Conservation (phyloP, 768 basidiomycete species). For the Lyophyllum shimeji region DNA sequence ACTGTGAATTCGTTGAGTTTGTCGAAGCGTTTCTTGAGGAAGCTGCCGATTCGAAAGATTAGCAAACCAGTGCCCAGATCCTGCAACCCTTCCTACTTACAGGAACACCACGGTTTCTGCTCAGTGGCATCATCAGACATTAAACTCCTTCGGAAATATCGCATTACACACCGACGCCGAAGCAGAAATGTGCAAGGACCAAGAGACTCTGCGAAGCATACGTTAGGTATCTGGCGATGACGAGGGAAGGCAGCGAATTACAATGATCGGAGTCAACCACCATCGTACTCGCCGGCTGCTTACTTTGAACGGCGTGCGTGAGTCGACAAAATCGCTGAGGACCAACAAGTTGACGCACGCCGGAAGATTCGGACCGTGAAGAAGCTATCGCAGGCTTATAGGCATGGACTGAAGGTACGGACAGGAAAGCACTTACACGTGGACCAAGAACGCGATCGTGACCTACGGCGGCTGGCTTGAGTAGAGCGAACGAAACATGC, state of each 20-base stretch:
- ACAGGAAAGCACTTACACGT: conserved; percentile 22
- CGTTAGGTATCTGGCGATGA: background rate
- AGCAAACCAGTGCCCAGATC: background rate
- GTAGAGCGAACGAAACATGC: background rate
- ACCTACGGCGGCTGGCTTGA: conserved; percentile 10
- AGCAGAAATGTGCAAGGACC: conserved; percentile 30
- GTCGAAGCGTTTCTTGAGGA: conserved; percentile 34
- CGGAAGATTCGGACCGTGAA: conserved; percentile 31
- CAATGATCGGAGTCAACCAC: conserved; percentile 30
- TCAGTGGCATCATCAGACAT: background rate
- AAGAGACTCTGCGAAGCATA: conserved; percentile 19
- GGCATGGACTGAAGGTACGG: background rate
- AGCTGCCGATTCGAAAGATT: conserved; percentile 20
- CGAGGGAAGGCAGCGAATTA: conserved; percentile 14
- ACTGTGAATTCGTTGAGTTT: conserved; percentile 35
- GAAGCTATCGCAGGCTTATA: conserved; percentile 22
- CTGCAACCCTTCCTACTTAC: conserved; percentile 10
- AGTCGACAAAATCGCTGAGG: background rate
- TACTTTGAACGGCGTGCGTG: conserved; percentile 23
- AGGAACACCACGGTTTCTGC: conserved; percentile 35
- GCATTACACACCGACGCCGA: conserved; percentile 33
- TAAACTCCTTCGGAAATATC: background rate
- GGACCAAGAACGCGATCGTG: conserved; percentile 30
- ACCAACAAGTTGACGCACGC: conserved; percentile 18
- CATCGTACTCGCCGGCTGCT: conserved; percentile 27